phyloP scores from a whole-genome alignment of 2,329 filamentous ascomycete species.

The Nannizzia gypsea region DNA sequence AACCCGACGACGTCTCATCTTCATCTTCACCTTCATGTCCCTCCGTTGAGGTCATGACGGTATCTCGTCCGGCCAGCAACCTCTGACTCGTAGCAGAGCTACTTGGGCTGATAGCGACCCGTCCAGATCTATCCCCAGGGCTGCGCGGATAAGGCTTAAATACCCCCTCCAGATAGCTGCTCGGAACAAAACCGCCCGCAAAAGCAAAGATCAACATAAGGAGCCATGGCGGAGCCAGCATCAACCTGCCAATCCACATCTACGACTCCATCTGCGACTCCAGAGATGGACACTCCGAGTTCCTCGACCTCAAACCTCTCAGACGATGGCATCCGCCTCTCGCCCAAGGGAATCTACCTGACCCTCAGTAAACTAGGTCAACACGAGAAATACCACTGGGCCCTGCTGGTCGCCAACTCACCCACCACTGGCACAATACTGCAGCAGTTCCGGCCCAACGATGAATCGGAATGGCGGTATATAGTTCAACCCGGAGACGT shows the following conservation, averaged over 20 bases:
- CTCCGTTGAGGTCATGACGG: neutral
- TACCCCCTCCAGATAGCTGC: neutral
- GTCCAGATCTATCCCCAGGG: neutral
- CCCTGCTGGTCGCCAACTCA: constrained; percentile 11
- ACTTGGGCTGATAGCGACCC: neutral
- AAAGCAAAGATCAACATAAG: neutral
- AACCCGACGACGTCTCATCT: neutral
- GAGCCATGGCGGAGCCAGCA: neutral
- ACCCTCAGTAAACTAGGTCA: constrained; percentile 9
- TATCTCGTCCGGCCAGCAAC: neutral
- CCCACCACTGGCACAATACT: constrained; percentile 8
- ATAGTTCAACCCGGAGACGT: constrained; percentile 2
- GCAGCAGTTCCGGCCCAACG: constrained; percentile 7
- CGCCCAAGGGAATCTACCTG: constrained; percentile 13
- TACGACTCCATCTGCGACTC: neutral
- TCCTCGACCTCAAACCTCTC: neutral
- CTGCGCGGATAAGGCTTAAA: neutral
- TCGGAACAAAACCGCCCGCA: neutral
- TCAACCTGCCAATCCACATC: neutral
- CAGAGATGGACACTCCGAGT: neutral
- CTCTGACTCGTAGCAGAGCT: neutral
- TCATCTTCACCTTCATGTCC: neutral
- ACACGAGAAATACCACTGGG: constrained; percentile 12
- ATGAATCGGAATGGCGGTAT: constrained; percentile 7
- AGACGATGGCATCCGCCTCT: neutral